A percentile compares a stretch with the other conserved stretches of the same genome.
Evolutionary conservation across 2,329 filamentous ascomycete genomes (phyloP).

Genomic region (Hypoxylon sp.): DNA sequence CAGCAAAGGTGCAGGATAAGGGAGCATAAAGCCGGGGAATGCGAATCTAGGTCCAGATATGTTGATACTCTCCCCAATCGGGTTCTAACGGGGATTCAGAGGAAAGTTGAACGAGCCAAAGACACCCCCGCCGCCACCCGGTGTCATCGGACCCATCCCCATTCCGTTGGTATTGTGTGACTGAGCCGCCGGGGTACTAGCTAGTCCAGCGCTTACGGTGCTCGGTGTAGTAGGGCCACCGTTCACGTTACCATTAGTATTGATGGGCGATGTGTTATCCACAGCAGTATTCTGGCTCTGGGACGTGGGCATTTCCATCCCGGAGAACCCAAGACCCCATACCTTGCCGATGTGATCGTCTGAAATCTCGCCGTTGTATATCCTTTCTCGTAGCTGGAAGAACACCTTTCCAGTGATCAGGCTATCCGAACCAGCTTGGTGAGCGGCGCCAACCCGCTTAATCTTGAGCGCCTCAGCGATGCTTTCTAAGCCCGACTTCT

Average conservation of each 20-base stretch:
- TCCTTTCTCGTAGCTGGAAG: conserved; percentile 90
- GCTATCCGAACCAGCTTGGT: conserved; percentile 94
- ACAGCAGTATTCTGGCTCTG: conserved; percentile 46
- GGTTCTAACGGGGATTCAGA: conserved; percentile 55
- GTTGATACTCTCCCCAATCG: conserved; percentile 34
- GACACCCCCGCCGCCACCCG: conserved; percentile 79
- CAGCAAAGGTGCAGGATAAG: background rate
- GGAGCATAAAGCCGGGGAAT: background rate
- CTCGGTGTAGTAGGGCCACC: conserved; percentile 75
- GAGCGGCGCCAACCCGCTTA: conserved; percentile 86
- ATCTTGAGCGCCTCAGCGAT: conserved; percentile 94
- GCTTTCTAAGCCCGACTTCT: conserved; percentile 92
- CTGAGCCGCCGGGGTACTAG: conserved; percentile 64
- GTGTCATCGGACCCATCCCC: conserved; percentile 81
- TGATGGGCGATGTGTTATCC: conserved; percentile 61
- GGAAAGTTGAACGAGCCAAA: conserved; percentile 80
- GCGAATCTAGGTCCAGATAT: conserved; percentile 1
- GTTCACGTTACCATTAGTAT: conserved; percentile 54
- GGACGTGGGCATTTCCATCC: conserved; percentile 61
- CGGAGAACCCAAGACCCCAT: conserved; percentile 88
- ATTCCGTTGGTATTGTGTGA: conserved; percentile 70
- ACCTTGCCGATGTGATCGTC: conserved; percentile 90
- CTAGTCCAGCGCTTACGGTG: conserved; percentile 70
- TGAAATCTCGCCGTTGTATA: conserved; percentile 86
- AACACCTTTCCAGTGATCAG: conserved; percentile 94